Conservation (phyloP, 345 rosid genomes). For the Gossypium ekmanianum region DNA sequence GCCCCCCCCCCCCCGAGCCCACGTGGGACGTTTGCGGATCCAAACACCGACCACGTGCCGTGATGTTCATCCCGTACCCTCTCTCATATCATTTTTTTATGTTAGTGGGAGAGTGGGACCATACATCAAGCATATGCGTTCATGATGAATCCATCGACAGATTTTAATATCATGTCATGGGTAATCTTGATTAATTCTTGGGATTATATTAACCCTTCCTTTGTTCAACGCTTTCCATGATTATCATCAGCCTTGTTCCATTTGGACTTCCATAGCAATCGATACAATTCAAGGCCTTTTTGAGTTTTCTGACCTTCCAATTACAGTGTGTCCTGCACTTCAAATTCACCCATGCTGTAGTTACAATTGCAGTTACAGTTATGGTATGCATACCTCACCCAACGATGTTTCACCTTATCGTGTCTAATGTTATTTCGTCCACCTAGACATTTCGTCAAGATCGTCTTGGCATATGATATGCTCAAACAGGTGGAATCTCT, state of each 20-base stretch:
- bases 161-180: background rate
- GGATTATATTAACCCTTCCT: background rate
- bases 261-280: too few species aligned
- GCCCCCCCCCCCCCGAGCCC: background rate
- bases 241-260: background rate
- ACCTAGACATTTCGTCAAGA: too few species aligned
- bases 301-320: too few species aligned
- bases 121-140: background rate
- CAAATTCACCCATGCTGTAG: too few species aligned
- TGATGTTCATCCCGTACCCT: background rate
- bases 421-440: too few species aligned
- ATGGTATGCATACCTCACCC: too few species aligned
- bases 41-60: background rate
- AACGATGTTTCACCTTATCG: too few species aligned
- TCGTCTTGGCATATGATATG: too few species aligned
- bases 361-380: too few species aligned
- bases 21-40: background rate
- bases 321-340: too few species aligned
- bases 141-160: background rate
- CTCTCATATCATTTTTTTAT: background rate
- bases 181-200: background rate
- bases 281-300: too few species aligned
- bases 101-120: background rate
- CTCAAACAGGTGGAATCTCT: too few species aligned
- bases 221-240: background rate